Evolutionary conservation across 331 rosid species (phyloP), one percentile per base, ranked within the genome.

Genomic region (Acacia pycnantha): DNA sequence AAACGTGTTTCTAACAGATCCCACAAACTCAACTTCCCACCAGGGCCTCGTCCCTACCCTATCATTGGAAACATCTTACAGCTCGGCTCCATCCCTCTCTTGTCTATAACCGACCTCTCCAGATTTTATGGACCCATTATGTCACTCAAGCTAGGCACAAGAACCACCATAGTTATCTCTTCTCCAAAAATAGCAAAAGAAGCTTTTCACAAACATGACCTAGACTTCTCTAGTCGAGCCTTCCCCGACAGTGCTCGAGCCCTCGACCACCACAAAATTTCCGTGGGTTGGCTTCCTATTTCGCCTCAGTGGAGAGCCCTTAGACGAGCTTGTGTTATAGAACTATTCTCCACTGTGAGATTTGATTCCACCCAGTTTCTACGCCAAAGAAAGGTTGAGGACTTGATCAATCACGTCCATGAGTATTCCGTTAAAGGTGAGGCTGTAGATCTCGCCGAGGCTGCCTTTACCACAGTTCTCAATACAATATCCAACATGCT

Each of bases 281-380:
- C 85, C 0, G 0, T 81, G 0, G 19, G 13, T 0, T 85, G 59
- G 21, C 0, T 81, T 67, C 85, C 88, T 0, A 1, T 62, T 2
- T 72, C 83, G 1, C 33, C 33, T 31, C 33, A 31, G 33, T 31
- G 33, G 33, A 31, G 33, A 31, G 33, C 33, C 33, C 33, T 81
- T 1, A 85, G 85, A 37, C 78, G 64, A 64, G 14, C 70, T 1
- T 81, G 83, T 56, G 83, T 79, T 13, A 65, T 85, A 7, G 54
- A 66, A 19, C 14, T 81, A 0, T 85, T 85, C 69, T 81, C 85
- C 6, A 0, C 78, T 21, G 44, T 33, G 8, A 21, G 44, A 21
- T 83, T 81, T 11, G 85, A 81, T 1, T 81, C 70, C 0, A 77
- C 88, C 13, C 85, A 77, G 48, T 0, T 27, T 6, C 72, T 53